Evolutionary conservation across 176 grass and related monocot species (phyloP), one percentile per base, ranked within the genome.

Genomic region (Zoysia pacifica): DNA sequence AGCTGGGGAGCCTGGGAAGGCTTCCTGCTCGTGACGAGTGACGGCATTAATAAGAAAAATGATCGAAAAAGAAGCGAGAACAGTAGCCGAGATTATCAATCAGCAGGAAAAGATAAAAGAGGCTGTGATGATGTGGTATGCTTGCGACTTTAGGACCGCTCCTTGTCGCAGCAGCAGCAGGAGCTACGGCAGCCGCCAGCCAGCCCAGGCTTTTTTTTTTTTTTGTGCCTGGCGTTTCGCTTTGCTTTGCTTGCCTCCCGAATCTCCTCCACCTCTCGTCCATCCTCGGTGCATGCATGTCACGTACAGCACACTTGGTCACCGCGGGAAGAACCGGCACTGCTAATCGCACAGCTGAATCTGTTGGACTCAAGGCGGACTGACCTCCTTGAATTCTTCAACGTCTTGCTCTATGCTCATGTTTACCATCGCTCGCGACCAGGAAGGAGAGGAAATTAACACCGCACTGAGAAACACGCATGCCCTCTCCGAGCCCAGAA

Each of bases 191-290:
- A n/a, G n/a, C n/a, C n/a, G n/a, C n/a, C n/a, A n/a, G n/a, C n/a
- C n/a, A n/a, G n/a, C n/a, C n/a, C n/a, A n/a, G n/a, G n/a, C n/a
- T n/a, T n/a, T n/a, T n/a, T n/a, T n/a, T n/a, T n/a, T n/a, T 37
- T 44, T 28, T 9, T 36, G 2, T 41, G 49, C 0, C 6, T 13
- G 20, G 2, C 39, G 38, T 14, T 19, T 14, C 52, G 67, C 48
- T 42, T 51, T 35, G 54, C 50, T 42, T 66, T 42, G 69, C 64
- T 86, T 81, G 80, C 65, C 52, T 63, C 46, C 5, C 51, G 36
- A 77, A 41, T 37, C 18, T 43, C 35, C 16, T n/a, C 10, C 5
- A 35, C 11, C 13, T 5, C 28, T 35, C 11, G 0, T 66, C 49
- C 14, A 13, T 10, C 15, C 12, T 70, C 7, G 58, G 7, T 70